Evolutionary conservation across 192 early-diverging fungal genomes (phyloP).

Genomic region (Backusella liffmaniae): DNA sequence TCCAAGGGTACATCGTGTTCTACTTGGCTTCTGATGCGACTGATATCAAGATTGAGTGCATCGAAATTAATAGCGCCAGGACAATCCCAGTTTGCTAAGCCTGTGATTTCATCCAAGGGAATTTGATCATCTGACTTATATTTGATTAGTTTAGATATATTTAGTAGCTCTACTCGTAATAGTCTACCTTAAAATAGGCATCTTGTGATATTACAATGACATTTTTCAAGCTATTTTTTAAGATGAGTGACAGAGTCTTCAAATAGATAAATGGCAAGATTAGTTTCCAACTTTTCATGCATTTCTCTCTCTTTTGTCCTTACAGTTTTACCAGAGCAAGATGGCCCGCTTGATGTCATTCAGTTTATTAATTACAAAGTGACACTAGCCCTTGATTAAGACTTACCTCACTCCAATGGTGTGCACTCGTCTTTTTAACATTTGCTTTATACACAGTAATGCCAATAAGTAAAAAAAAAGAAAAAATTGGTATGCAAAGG

Average conservation of each 20-base stretch:
- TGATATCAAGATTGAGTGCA: constrained; percentile 30
- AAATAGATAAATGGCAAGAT: not conserved
- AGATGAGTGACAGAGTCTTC: constrained; percentile 53
- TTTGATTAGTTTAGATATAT: not conserved
- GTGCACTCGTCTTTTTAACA: not conserved
- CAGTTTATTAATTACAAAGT: not conserved
- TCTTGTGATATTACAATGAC: constrained; percentile 68
- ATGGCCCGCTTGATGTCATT: constrained; percentile 54
- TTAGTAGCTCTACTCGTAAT: not conserved
- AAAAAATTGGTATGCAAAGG: not conserved
- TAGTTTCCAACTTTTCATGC: not conserved
- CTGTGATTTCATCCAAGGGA: constrained; percentile 54
- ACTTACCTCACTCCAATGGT: not conserved
- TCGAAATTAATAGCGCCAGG: constrained; percentile 62
- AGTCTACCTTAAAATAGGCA: constrained; percentile 59
- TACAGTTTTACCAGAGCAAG: constrained; percentile 73
- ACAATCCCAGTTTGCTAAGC: constrained; percentile 77
- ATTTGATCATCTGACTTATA: constrained; percentile 55
- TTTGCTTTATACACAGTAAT: not conserved
- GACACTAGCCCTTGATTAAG: not conserved
- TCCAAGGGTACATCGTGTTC: not conserved
- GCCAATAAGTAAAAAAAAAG: not conserved
- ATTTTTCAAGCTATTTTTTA: constrained; percentile 59
- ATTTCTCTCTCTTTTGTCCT: not conserved
- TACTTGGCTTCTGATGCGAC: constrained; percentile 24